These are phyloP conservation scores for Carex pumila DNA, from an alignment of 176 grass and related monocot species.

Conservation along the genomic window DNA sequence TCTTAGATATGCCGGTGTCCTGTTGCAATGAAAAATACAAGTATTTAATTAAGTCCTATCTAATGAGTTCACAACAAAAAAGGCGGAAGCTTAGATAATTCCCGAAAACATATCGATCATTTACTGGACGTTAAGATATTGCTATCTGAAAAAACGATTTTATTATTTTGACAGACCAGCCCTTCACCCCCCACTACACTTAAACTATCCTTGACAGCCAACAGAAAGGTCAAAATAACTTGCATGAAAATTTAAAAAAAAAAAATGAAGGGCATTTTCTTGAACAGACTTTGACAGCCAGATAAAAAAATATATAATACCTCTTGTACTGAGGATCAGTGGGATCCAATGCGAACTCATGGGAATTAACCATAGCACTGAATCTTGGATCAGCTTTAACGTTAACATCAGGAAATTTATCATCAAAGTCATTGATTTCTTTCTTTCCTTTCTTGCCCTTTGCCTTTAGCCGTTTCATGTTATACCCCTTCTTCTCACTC, in stretches of 20 bases:
- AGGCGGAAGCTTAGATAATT: neutral
- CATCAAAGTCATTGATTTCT: constrained; percentile 27
- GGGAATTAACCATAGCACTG: constrained; percentile 44
- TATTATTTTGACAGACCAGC: neutral
- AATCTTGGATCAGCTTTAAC: constrained; percentile 66
- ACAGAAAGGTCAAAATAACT: neutral
- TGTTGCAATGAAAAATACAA: neutral
- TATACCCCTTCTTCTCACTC: constrained; percentile 56
- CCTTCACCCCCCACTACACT: neutral
- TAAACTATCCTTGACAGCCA: neutral
- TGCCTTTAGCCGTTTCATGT: constrained; percentile 44
- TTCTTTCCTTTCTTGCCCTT: constrained; percentile 73
- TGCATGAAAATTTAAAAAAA: neutral
- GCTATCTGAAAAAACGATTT: neutral
- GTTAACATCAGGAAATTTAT: constrained; percentile 58
- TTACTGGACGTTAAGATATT: neutral
- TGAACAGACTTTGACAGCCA: neutral
- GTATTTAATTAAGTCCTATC: too few species aligned
- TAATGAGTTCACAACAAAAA: neutral
- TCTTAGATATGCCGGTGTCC: constrained; percentile 14
- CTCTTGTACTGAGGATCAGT: constrained; percentile 90
- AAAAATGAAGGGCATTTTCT: neutral
- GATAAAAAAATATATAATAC: constrained; percentile 19
- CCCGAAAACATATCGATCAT: neutral
- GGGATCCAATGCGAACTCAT: constrained; percentile 68